Evolutionary conservation across 768 basidiomycete genomes (phyloP), one percentile per base, ranked within the genome.

Genomic region (Leucocoprinus leucothites): DNA sequence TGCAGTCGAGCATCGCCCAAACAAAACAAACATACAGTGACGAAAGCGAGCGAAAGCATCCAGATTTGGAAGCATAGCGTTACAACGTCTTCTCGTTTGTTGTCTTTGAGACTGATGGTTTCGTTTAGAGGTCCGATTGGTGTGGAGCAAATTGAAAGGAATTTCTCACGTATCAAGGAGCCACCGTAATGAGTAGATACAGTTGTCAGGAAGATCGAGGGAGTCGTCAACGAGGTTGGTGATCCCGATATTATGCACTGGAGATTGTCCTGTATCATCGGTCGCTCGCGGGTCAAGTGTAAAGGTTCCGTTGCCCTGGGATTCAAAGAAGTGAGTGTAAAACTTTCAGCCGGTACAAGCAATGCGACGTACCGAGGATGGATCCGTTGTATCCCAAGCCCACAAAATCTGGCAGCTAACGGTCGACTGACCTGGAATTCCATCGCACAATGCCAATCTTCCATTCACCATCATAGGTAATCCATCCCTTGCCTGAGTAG

Each of bases 31-130:
- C 77, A 40, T 60, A 82, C 81, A 36, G 81, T 77, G 24, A 76
- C 64, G 24, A 79, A 43, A 8, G 76, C 74, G 41, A 82, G 58
- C 2, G 72, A 64, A 34, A 82, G 67, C 28, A 81, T 63, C 80
- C 81, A 84, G 28, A 74, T 55, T 43, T 81, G 72, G 57, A 79
- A 79, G 26, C 68, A 59, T 6, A 82, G 61, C 16, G 71, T 73
- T 31, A 76, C 74, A 6, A 80, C 55, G 55, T 82, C 79, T 62
- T 82, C 81, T 16, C 78, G 74, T 57, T 69, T 71, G 52, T 67
- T 69, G 57, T 77, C 71, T 24, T 68, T 60, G 4, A 77, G 57
- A 2, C 77, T 78, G 40, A 2, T 28, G 34, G 24, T 31, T 50
- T 24, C 18, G 36, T 38, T 40, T 40, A 52, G 19, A 41, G 4